Evolutionary conservation across 352 stramenopile genomes (phyloP), one percentile per base, ranked within the genome.

Genomic region (Discostella stelligera): DNA sequence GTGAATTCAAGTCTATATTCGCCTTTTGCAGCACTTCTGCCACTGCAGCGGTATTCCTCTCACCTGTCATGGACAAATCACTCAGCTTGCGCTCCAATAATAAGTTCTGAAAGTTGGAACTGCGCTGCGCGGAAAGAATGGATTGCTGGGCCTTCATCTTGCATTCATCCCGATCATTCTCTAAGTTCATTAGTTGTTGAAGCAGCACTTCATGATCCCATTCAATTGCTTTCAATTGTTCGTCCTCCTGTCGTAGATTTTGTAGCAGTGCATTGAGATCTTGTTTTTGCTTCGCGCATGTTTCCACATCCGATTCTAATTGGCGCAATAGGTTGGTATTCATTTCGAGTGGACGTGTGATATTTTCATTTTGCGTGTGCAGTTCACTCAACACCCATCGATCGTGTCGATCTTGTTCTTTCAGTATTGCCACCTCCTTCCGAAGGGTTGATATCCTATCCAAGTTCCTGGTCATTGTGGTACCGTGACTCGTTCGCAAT

Each of bases 361-460:
- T 98, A 41, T 90, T 89, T 49, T 97, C 96, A 80, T 98, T 98
- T 77, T 98, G 94, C 71, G 96, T 92, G 0, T 92, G 94, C 70
- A 98, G 97, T 76, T 98, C 94, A 62, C 96, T 95, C 89, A 98
- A 96, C 60, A 94, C 86, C 71, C 96, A 96, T 74, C 98, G 93
- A 77, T 98, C 96, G 71, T 94, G 88, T 20, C 93, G 93, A 83
- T 98, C 94, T 74, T 97, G 95, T 72, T 97, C 97, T 80, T 96
- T 95, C 90, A 98, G 96, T 64, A 97, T 92, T 16, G 83, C 83
- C 25, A 98, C 94, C 73, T 98, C 95, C 82, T 98, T 96, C 71
- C 98, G 98, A 7, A 98, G 82, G 18, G 48, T 39, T 20, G 59
- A 70, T 9, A 85, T 82, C 6, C n/a, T 68, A 63, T 85, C 71